phyloP scores from a whole-genome alignment of 345 rosid species.

The Excoecaria cochinchinensis region DNA sequence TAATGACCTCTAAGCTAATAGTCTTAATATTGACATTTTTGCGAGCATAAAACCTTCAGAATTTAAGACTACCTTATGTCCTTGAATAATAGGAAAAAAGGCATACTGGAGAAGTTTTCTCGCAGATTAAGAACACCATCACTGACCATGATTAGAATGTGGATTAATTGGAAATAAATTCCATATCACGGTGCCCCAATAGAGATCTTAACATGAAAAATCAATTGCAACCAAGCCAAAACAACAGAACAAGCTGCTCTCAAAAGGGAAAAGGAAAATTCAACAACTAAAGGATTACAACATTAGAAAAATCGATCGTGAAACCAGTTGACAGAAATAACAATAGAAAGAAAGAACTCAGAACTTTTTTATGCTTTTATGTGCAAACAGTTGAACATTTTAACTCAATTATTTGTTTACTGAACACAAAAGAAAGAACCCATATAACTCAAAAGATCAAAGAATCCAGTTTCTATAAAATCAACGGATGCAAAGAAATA shows the following conservation, averaged over 20 bases:
- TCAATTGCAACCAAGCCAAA: background rate
- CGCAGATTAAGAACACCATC: conserved; percentile 20
- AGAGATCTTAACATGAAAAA: background rate
- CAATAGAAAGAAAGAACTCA: background rate
- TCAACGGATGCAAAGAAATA: background rate
- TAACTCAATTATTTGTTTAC: background rate
- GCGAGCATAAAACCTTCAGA: background rate
- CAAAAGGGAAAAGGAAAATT: background rate
- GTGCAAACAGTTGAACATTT: no score
- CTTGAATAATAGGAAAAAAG: conserved; percentile 37
- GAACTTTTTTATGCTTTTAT: no score
- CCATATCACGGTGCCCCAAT: background rate
- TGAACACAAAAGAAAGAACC: background rate
- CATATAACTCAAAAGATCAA: background rate
- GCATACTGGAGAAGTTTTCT: conserved; percentile 28
- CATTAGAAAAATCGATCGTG: no score
- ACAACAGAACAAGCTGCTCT: background rate
- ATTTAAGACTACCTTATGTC: conserved; percentile 28
- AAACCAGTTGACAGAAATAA: background rate
- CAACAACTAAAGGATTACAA: background rate
- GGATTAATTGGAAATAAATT: conserved; percentile 1
- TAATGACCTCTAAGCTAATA: background rate
- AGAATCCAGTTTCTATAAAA: background rate
- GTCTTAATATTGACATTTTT: background rate
- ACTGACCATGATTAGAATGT: background rate